These are phyloP conservation scores for Xanthoceras sorbifolium DNA, from an alignment of 345 rosid species.

Conservation along the genomic window DNA sequence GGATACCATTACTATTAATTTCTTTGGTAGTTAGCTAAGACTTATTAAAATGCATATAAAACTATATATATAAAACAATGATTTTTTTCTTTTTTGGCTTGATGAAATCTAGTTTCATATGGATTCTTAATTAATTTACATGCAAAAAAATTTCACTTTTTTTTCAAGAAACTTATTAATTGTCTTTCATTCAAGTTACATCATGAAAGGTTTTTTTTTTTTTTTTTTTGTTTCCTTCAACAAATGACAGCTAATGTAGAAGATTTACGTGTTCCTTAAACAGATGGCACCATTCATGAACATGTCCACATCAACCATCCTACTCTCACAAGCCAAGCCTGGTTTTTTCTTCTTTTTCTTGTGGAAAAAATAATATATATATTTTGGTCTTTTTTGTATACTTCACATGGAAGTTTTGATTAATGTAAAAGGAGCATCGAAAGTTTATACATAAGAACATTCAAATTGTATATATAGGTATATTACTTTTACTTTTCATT, in stretches of 20 bases:
- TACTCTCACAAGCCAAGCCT: background rate
- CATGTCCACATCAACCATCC: background rate
- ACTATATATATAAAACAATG: too few species aligned
- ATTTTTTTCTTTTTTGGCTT: background rate
- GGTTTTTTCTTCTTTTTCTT: background rate
- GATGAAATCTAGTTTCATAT: background rate
- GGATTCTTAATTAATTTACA: background rate
- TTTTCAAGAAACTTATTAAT: background rate
- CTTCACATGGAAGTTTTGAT: background rate
- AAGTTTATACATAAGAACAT: conserved; percentile 7
- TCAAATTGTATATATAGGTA: conserved; percentile 5
- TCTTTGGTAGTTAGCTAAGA: background rate
- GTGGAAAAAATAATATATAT: background rate
- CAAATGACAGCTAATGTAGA: background rate
- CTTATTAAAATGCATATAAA: background rate
- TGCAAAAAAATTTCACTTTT: background rate
- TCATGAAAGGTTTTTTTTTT: background rate
- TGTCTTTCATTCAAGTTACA: conserved; percentile 7
- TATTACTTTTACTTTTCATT: conserved; percentile 12
- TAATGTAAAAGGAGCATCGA: background rate
- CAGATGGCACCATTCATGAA: conserved; percentile 4
- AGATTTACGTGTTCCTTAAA: background rate
- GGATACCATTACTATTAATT: background rate
- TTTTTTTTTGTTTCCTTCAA: background rate
- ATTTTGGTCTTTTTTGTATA: background rate